phyloP scores from a whole-genome alignment of 2,329 filamentous ascomycete species.

The Colletotrichum orbiculare region DNA sequence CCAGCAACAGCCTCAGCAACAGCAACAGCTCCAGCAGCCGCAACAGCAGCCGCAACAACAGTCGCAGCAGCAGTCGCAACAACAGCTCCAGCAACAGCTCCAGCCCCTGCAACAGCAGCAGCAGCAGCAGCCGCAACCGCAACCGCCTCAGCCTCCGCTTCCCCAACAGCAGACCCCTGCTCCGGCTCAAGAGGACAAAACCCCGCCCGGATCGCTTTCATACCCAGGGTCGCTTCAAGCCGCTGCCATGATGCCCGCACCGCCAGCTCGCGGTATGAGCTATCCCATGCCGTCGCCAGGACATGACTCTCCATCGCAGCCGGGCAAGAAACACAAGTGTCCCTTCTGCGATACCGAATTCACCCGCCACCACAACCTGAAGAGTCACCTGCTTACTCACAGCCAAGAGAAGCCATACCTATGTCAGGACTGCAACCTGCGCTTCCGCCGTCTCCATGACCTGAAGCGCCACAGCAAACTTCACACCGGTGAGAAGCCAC shows the following conservation, averaged over 20 bases:
- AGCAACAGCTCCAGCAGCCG: conserved; percentile 49
- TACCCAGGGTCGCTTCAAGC: conserved; percentile 65
- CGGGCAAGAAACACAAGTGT: conserved; percentile 91
- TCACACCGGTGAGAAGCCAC: conserved; percentile 94
- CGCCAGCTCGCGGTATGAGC: conserved; percentile 64
- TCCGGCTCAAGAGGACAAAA: conserved; percentile 62
- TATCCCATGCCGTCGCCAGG: conserved; percentile 63
- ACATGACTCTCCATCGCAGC: conserved; percentile 64
- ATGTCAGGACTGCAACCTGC: conserved; percentile 91
- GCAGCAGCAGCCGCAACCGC: conserved; percentile 51
- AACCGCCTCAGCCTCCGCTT: conserved; percentile 57
- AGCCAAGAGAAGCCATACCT: conserved; percentile 98
- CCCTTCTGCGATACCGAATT: conserved; percentile 97
- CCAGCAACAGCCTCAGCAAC: conserved; percentile 48
- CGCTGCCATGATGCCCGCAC: conserved; percentile 54
- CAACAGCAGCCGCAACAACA: conserved; percentile 59
- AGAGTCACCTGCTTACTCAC: conserved; percentile 96
- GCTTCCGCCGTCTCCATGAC: conserved; percentile 93
- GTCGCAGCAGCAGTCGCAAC: conserved; percentile 57
- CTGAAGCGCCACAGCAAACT: conserved; percentile 96
- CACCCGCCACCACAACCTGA: conserved; percentile 95
- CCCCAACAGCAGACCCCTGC: conserved; percentile 50
- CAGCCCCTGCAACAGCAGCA: conserved; percentile 52
- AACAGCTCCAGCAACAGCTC: conserved; percentile 52
- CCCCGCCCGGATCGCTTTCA: conserved; percentile 61